A percentile compares a stretch with the other conserved stretches of the same genome.
phyloP scores from a whole-genome alignment of 2,329 filamentous ascomycete genomes.

The Xylaria multiplex region DNA sequence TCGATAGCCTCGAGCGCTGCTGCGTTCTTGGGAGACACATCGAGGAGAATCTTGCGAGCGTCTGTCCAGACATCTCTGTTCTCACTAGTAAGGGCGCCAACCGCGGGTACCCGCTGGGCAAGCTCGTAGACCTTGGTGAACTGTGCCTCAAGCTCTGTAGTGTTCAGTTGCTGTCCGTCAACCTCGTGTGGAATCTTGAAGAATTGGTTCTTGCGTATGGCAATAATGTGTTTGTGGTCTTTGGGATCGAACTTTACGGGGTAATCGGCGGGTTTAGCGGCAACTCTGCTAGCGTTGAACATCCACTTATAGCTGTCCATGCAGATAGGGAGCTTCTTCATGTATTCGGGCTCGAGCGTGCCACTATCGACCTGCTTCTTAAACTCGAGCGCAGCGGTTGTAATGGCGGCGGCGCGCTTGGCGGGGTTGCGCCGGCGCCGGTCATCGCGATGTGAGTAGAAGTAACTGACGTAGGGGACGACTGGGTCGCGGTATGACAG shows the following conservation, averaged over 20 bases:
- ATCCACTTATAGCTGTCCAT: constrained; percentile 99
- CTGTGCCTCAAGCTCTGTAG: constrained; percentile 87
- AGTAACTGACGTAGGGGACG: constrained; percentile 98
- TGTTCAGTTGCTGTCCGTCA: constrained; percentile 85
- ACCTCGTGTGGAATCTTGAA: constrained; percentile 90
- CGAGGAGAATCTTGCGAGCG: constrained; percentile 78
- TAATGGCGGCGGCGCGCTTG: constrained; percentile 91
- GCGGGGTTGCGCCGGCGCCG: constrained; percentile 85
- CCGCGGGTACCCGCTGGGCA: constrained; percentile 74
- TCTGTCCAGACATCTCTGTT: constrained; percentile 95
- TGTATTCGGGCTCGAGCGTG: constrained; percentile 94
- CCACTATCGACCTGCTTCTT: constrained; percentile 88
- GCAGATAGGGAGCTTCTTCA: constrained; percentile 96
- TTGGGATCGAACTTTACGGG: constrained; percentile 80
- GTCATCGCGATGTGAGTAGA: constrained; percentile 98
- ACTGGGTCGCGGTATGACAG: constrained; percentile 93
- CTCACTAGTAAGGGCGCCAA: constrained; percentile 88
- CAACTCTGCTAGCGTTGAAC: constrained; percentile 94
- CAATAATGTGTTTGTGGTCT: constrained; percentile 87
- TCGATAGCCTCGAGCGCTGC: constrained; percentile 83
- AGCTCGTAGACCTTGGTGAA: constrained; percentile 86
- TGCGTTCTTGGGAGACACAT: constrained; percentile 81
- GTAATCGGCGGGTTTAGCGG: constrained; percentile 82
- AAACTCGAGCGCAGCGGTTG: constrained; percentile 88
- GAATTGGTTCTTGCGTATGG: constrained; percentile 94